These are phyloP conservation scores for Lupinus albus DNA, from an alignment of 306 rosid genomes.

Conservation along the genomic window DNA sequence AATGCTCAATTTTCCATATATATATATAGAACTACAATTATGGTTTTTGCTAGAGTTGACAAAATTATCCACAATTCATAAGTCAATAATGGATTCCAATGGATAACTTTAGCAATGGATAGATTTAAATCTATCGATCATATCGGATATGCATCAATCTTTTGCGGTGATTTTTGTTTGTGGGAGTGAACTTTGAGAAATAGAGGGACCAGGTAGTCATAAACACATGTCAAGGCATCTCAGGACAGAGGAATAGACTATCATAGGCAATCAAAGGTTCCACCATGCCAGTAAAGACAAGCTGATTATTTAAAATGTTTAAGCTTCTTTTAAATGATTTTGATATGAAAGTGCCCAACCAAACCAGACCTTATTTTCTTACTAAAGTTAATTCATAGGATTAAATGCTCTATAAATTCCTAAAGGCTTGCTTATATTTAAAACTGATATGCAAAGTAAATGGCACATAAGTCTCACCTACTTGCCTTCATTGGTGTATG, in stretches of 20 bases:
- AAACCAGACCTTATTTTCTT: background rate
- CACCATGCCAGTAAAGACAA: constrained; percentile 48
- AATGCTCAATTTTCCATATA: background rate
- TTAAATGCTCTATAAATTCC: constrained; percentile 30
- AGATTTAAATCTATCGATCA: too few relatives aligned
- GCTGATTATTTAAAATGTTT: constrained; percentile 29
- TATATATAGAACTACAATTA: background rate
- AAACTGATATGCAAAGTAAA: background rate
- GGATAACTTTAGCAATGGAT: too few relatives aligned
- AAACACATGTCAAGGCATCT: constrained; percentile 45
- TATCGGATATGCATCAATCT: too few relatives aligned
- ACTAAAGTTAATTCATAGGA: constrained; percentile 26
- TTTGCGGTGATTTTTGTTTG: too few relatives aligned
- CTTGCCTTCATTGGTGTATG: constrained; percentile 14
- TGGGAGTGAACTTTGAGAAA: constrained; percentile 34
- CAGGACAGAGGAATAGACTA: constrained; percentile 41
- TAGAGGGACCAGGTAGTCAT: constrained; percentile 45
- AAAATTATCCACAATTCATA: too few relatives aligned
- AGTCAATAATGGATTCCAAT: too few relatives aligned
- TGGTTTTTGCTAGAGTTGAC: constrained; percentile 11
- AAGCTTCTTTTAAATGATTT: constrained; percentile 35
- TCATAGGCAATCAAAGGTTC: constrained; percentile 43
- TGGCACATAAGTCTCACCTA: constrained; percentile 7
- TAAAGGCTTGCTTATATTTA: constrained; percentile 7
- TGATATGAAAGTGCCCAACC: constrained; percentile 34